These are phyloP conservation scores for Galerina marginata DNA, from an alignment of 768 basidiomycete genomes.

Conservation along the genomic window DNA sequence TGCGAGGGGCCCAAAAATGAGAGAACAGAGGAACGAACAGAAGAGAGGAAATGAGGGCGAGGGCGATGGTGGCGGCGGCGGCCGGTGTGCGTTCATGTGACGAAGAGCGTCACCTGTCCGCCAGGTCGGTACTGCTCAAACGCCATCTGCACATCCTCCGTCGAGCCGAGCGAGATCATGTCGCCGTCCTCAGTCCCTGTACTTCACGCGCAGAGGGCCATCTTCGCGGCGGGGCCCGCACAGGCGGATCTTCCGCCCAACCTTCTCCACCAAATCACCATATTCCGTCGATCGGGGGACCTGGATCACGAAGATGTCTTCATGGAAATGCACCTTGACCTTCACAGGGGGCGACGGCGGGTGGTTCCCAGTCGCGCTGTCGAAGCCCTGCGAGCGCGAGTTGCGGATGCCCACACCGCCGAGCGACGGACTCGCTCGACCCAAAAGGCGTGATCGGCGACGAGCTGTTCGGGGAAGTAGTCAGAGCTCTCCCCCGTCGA, in stretches of 20 bases:
- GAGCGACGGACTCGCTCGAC: slow-evolving; percentile 85
- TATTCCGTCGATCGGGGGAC: slow-evolving; percentile 82
- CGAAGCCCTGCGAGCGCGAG: slow-evolving; percentile 61
- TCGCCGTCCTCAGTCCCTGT: slow-evolving; percentile 94
- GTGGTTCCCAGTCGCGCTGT: slow-evolving; percentile 32
- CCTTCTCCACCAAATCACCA: slow-evolving; percentile 84
- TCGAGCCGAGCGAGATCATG: slow-evolving; percentile 84
- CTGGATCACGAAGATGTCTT: slow-evolving; percentile 95
- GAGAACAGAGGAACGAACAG: slow-evolving; percentile 6
- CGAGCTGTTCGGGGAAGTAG: slow-evolving; percentile 83
- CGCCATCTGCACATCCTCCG: slow-evolving; percentile 94
- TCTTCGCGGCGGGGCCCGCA: slow-evolving; percentile 85
- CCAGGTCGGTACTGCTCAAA: slow-evolving; percentile 83
- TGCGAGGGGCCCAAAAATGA: slow-evolving; percentile 10
- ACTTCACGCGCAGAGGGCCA: slow-evolving; percentile 84
- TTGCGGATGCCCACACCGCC: slow-evolving; percentile 59
- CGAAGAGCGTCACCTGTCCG: slow-evolving; percentile 82
- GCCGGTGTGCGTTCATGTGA: slow-evolving; percentile 54
- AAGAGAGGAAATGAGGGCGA: not conserved
- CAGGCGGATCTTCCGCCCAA: slow-evolving; percentile 90
- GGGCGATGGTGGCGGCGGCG: not conserved
- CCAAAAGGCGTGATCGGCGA: slow-evolving; percentile 91
- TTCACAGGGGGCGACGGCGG: slow-evolving; percentile 61
- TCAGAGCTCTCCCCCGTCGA: slow-evolving; percentile 84
- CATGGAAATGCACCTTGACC: slow-evolving; percentile 93